phyloP scores from a whole-genome alignment of 331 rosid genomes.

The Quercus phellos region DNA sequence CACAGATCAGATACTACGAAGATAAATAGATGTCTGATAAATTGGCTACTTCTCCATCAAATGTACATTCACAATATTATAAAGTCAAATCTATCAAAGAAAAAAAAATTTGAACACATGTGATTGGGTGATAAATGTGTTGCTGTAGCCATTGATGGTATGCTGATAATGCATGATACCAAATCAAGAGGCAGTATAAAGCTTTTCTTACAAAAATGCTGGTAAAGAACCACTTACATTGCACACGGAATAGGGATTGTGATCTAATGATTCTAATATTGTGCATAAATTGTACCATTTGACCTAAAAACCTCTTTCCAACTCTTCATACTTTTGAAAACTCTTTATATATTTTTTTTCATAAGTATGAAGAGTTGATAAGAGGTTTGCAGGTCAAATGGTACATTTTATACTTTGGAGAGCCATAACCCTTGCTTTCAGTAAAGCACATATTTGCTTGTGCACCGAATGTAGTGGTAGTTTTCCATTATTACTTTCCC shows the following conservation, averaged over 20 bases:
- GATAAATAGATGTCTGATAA: background rate
- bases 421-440: background rate
- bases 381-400: background rate
- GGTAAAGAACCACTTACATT: background rate
- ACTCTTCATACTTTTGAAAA: background rate
- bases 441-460: background rate
- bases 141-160: background rate
- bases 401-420: background rate
- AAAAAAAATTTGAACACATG: background rate
- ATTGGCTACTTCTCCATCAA: background rate
- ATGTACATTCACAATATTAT: background rate
- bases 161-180: background rate
- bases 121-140: background rate
- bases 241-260: background rate
- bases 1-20: background rate
- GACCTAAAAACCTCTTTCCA: background rate
- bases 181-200: background rate
- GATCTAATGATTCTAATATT: background rate
- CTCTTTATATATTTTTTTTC: too few relatives aligned
- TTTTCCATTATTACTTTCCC: background rate
- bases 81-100: background rate
- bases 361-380: background rate
- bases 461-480: background rate
- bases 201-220: background rate
- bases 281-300: background rate